phyloP scores from a whole-genome alignment of 495 filamentous ascomycete species.

The Parachaetomium inaequale region DNA sequence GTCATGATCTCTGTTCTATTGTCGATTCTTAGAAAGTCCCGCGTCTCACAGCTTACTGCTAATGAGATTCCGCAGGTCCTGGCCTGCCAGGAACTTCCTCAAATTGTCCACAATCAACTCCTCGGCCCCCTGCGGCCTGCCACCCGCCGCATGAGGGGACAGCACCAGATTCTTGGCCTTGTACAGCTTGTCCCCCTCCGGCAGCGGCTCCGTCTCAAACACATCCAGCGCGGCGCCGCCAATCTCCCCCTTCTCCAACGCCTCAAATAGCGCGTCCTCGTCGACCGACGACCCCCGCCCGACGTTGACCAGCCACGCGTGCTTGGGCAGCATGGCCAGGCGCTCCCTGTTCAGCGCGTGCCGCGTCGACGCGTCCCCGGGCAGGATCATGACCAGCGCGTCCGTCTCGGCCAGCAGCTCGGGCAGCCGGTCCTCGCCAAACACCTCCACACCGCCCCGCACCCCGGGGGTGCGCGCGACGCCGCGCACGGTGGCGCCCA shows the following conservation, averaged over 20 bases:
- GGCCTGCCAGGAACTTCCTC: constrained; percentile 48
- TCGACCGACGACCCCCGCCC: constrained; percentile 76
- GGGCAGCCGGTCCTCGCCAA: constrained; percentile 39
- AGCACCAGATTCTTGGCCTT: constrained; percentile 40
- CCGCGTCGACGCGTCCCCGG: constrained; percentile 60
- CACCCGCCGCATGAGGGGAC: constrained; percentile 48
- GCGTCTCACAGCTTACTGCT: no score
- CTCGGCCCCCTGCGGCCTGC: constrained; percentile 53
- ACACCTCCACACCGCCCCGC: constrained; percentile 53
- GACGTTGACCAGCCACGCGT: constrained; percentile 78
- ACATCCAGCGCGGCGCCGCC: constrained; percentile 71
- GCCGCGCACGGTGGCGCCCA: constrained; percentile 46
- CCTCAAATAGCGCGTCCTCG: constrained; percentile 71
- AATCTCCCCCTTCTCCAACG: constrained; percentile 63
- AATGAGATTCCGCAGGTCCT: constrained; percentile 52
- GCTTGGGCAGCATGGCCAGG: constrained; percentile 69
- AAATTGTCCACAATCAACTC: constrained; percentile 53
- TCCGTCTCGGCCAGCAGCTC: constrained; percentile 66
- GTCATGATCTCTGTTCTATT: no score
- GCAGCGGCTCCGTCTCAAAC: constrained; percentile 70
- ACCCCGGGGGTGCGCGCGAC: constrained; percentile 55
- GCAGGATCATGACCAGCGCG: constrained; percentile 74
- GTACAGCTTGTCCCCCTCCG: constrained; percentile 38
- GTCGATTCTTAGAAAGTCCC: background rate
- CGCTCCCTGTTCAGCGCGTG: constrained; percentile 66